Conservation (phyloP, 2,329 filamentous ascomycete genomes). For the Xylaria sp. region DNA sequence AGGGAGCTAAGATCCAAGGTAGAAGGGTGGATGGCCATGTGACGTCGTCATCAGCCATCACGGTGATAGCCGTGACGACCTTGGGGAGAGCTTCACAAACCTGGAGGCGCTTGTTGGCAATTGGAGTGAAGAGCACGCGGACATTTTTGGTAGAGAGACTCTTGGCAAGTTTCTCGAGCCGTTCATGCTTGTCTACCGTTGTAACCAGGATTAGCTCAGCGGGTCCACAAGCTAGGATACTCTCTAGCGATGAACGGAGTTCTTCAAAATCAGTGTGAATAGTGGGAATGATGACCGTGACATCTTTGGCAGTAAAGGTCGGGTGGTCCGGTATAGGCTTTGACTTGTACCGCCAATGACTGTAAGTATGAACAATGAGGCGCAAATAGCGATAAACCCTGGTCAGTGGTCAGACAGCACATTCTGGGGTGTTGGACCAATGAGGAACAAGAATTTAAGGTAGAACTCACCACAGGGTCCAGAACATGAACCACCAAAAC, state of each 20-base stretch:
- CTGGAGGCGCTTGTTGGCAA: constrained; percentile 95
- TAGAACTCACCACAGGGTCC: constrained; percentile 59
- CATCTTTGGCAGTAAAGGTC: constrained; percentile 81
- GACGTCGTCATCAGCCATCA: constrained; percentile 96
- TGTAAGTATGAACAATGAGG: constrained; percentile 83
- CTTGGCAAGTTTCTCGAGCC: constrained; percentile 72
- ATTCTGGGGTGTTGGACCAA: constrained; percentile 39
- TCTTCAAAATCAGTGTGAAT: constrained; percentile 89
- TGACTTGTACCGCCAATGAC: constrained; percentile 88
- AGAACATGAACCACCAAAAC: constrained; percentile 60
- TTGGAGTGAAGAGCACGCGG: constrained; percentile 77
- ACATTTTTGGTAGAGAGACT: constrained; percentile 70
- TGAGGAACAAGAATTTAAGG: constrained; percentile 24
- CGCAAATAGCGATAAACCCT: constrained; percentile 91
- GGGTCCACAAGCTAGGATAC: constrained; percentile 76
- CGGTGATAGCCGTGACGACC: constrained; percentile 83
- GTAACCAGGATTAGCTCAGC: constrained; percentile 85
- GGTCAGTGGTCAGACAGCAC: constrained; percentile 39
- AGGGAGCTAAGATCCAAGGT: constrained; percentile 91
- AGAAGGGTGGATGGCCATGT: constrained; percentile 88
- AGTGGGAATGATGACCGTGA: constrained; percentile 93
- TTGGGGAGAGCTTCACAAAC: constrained; percentile 90
- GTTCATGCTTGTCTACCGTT: constrained; percentile 79
- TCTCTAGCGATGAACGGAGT: constrained; percentile 81
- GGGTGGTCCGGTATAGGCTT: constrained; percentile 84